phyloP scores from a whole-genome alignment of 2,329 filamentous ascomycete genomes.

The Xylaria sp. region DNA sequence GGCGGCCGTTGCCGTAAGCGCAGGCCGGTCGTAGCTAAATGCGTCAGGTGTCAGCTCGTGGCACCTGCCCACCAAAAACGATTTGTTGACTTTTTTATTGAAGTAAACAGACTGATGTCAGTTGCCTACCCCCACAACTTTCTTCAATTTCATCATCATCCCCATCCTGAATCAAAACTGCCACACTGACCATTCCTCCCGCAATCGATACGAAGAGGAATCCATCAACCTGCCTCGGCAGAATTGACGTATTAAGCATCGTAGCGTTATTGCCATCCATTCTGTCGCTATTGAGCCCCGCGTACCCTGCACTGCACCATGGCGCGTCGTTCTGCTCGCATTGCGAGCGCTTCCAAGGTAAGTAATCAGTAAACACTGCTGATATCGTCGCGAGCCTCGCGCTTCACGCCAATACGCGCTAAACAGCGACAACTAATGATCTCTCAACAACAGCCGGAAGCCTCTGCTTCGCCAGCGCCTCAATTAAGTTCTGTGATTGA shows the following conservation, averaged over 20 bases:
- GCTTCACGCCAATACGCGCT: neutral
- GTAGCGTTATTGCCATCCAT: neutral
- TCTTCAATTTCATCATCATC: constrained; percentile 19
- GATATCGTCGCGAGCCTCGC: constrained; percentile 15
- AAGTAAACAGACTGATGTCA: constrained; percentile 32
- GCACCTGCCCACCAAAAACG: constrained; percentile 11
- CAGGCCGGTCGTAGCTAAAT: neutral
- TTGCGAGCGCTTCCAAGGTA: constrained; percentile 46
- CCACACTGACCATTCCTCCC: constrained; percentile 14
- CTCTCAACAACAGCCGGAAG: constrained; percentile 18
- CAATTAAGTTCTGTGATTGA: constrained; percentile 46
- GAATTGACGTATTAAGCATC: constrained; percentile 2
- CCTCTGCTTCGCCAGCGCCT: constrained; percentile 37
- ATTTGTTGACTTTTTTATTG: constrained; percentile 22
- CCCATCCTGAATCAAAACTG: constrained; percentile 9
- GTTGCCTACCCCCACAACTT: constrained; percentile 20
- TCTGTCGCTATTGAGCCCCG: constrained; percentile 10
- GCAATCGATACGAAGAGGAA: constrained; percentile 4
- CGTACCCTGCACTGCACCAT: constrained; percentile 37
- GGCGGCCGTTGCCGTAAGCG: constrained; percentile 3
- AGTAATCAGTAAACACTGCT: constrained; percentile 22
- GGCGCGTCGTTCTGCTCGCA: constrained; percentile 48
- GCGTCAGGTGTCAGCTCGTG: constrained; percentile 1
- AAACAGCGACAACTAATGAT: constrained; percentile 7
- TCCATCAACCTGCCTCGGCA: constrained; percentile 1